These are phyloP conservation scores for Phaeosphaeria sp. DNA, from an alignment of 2,329 filamentous ascomycete genomes.

Conservation along the genomic window DNA sequence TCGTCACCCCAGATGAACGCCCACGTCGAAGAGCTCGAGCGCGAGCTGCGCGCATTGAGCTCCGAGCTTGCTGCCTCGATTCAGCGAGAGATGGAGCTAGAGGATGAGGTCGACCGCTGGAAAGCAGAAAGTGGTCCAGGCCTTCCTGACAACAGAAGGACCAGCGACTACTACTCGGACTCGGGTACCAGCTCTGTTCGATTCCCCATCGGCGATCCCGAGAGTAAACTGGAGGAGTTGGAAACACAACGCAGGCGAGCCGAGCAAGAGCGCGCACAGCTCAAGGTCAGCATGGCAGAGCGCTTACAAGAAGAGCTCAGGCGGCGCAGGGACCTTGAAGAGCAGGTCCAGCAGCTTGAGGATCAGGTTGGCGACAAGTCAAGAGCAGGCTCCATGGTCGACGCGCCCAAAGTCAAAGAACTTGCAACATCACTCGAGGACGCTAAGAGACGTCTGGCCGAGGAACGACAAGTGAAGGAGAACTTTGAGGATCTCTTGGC, in stretches of 20 bases:
- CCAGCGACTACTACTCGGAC: constrained; percentile 98
- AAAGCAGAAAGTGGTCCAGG: constrained; percentile 75
- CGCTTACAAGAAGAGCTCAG: constrained; percentile 88
- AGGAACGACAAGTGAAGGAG: constrained; percentile 86
- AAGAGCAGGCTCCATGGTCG: constrained; percentile 31
- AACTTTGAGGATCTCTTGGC: constrained; percentile 93
- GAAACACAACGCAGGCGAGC: constrained; percentile 82
- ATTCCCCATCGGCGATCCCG: constrained; percentile 69
- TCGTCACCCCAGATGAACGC: constrained; percentile 55
- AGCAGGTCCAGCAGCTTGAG: constrained; percentile 82
- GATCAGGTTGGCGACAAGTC: constrained; percentile 65
- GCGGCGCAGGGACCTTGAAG: constrained; percentile 77
- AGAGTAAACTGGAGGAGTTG: constrained; percentile 71
- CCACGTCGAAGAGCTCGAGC: constrained; percentile 87
- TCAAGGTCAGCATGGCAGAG: constrained; percentile 82
- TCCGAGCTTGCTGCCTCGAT: constrained; percentile 92
- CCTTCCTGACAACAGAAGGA: constrained; percentile 71
- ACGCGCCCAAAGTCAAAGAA: constrained; percentile 70
- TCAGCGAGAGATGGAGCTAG: constrained; percentile 91
- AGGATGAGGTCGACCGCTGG: constrained; percentile 88
- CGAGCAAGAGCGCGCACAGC: constrained; percentile 88
- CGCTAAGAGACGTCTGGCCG: constrained; percentile 77
- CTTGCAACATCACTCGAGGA: constrained; percentile 84
- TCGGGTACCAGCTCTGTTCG: constrained; percentile 88
- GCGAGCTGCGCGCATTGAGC: constrained; percentile 92